Evolutionary conservation across 1,139 yeast species (phyloP), one percentile per base, ranked within the genome.

Genomic region (Taphrina deformans): DNA sequence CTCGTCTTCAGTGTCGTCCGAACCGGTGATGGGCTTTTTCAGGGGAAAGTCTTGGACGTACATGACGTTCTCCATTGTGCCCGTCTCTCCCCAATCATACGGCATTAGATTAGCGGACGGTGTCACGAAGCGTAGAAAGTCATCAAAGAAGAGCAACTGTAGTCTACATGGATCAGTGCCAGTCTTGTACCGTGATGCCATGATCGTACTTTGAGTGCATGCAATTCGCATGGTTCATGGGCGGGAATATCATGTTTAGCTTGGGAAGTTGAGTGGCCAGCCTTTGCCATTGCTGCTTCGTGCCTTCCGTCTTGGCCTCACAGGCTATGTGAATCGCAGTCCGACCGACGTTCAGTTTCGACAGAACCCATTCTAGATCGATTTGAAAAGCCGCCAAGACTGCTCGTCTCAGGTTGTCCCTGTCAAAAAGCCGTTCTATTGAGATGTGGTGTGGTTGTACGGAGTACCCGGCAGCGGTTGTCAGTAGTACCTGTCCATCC

Each of bases 81-180:
- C 67, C 10, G 69, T 66, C 52, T 71, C 73, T n/a, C 73, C 73
- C 73, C 73, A 71, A 51, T 71, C 73, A 45, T 69, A 70, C 12
- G 66, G 65, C 16, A 71, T 68, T 10, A 71, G 67, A 52, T 71
- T 71, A 9, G 73, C 73, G 41, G 72, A 64, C 10, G 73, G 73
- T 5, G 71, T 56, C 29, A 63, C 67, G 14, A 71, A 60, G 9
- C 73, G 67, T 21, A 71, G 51, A 50, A 66, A 67, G 26, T 55
- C 56, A 18, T 67, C 67, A 51, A 66, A 69, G 52, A 71, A 70
- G 4, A 71, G 62, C 10, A 71, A 62, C 65, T 70, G 70, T 27
- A 70, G 61, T 45, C 53, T 55, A 18, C 0, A 9, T 6, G 2
- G 21, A 35, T 61, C 26, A 55, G 40, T 35, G 40, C 9, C 27